Evolutionary conservation across 805 yeast genomes (phyloP).

Genomic region (Saccharomycopsis guyanensis): DNA sequence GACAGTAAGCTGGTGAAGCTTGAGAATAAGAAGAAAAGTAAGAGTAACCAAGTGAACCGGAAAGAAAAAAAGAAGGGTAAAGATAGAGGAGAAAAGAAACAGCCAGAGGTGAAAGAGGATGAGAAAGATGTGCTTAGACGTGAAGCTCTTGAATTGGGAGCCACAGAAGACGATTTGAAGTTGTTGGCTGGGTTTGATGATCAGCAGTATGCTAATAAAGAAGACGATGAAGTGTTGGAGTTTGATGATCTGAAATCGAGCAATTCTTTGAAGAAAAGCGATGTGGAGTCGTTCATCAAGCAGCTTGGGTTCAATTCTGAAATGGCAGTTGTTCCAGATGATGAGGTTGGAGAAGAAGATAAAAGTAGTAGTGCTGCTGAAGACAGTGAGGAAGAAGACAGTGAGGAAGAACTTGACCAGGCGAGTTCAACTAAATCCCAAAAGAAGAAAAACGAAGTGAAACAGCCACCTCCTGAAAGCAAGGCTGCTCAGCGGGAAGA

Average conservation of each 20-base stretch:
- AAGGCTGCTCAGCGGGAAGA: conserved; percentile 25
- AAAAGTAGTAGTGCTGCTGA: too few species aligned
- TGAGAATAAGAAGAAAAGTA: conserved; percentile 24
- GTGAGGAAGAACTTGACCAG: conserved; percentile 30
- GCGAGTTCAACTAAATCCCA: conserved; percentile 25
- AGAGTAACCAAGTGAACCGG: conserved; percentile 23
- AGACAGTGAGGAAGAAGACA: conserved; percentile 31
- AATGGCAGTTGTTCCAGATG: conserved; percentile 29
- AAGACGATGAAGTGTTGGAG: conserved; percentile 34
- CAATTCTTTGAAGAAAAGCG: conserved; percentile 35
- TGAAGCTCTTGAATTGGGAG: conserved; percentile 78
- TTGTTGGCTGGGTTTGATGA: conserved; percentile 49
- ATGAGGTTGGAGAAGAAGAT: conserved; percentile 33
- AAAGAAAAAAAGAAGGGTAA: conserved; percentile 23
- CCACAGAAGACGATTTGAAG: conserved; percentile 73
- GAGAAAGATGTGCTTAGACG: conserved; percentile 39
- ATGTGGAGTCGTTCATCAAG: conserved; percentile 55
- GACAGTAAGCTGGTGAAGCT: conserved; percentile 13
- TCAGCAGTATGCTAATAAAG: conserved; percentile 42
- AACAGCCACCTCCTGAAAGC: conserved; percentile 7
- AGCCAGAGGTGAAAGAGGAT: conserved; percentile 19
- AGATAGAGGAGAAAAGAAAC: conserved; percentile 19
- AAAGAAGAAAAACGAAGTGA: conserved; percentile 24
- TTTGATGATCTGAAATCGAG: conserved; percentile 26
- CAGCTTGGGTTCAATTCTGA: conserved; percentile 52